Percentiles rank a stretch among this genome's conserved stretches.
Evolutionary conservation across 495 filamentous ascomycete genomes (phyloP).

Genomic region (Penicillium robsamsonii): DNA sequence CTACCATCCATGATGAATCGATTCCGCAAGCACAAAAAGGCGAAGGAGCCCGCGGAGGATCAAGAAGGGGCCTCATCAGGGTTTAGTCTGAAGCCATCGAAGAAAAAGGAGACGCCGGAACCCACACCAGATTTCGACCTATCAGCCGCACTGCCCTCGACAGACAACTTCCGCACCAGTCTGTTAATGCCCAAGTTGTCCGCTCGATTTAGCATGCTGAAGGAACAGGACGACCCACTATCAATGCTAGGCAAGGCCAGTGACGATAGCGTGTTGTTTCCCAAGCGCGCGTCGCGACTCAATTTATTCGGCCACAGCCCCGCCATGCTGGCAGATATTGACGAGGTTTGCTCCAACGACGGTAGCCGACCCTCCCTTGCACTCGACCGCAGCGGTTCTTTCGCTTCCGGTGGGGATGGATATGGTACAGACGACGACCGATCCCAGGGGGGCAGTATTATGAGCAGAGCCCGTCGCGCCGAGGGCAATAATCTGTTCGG

Average conservation of each 20-base stretch:
- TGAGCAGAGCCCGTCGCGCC: constrained; percentile 76
- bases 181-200: constrained; percentile 93
- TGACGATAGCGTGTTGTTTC: constrained; percentile 87
- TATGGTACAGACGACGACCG: constrained; percentile 70
- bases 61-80: constrained; percentile 19
- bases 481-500: constrained; percentile 96
- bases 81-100: constrained; percentile 48
- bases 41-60: constrained; percentile 31
- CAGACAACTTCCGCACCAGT: constrained; percentile 94
- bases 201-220: constrained; percentile 92
- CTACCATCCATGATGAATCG: constrained; percentile 63
- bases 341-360: constrained; percentile 79
- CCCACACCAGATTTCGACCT: constrained; percentile 69
- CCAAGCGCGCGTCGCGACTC: constrained; percentile 73
- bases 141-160: constrained; percentile 68
- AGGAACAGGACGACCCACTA: constrained; percentile 87
- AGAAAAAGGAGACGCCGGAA: constrained; percentile 52
- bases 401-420: constrained; percentile 49
- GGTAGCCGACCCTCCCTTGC: constrained; percentile 61
- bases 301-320: constrained; percentile 51
- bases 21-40: constrained; percentile 70
- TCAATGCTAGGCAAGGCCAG: constrained; percentile 89
- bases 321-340: constrained; percentile 73
- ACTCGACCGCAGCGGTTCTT: constrained; percentile 49
- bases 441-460: constrained; percentile 63